Base-by-base conservation (phyloP, 139 green algal genomes). In the Chlamydomonas incerta region DNA sequence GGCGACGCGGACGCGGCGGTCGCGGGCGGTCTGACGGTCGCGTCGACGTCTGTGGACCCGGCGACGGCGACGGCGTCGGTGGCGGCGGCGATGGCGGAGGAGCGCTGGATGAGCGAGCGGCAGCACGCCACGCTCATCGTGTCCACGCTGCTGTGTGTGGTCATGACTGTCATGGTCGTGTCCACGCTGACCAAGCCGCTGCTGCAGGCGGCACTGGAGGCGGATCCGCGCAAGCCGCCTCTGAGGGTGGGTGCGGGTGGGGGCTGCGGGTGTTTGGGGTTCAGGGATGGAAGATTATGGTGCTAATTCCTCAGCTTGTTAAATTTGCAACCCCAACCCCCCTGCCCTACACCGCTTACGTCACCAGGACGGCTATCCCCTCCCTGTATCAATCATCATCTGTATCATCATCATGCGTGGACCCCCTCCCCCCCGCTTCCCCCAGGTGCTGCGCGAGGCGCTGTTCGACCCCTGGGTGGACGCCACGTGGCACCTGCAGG, bases 111-210 rank as follows among this genome's bases (percentile, higher is more conserved):
- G 29, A 72, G 85, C 24, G 90, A 93, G 74, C 73, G 66, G 3
- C 88, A 95, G 46, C 71, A 89, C 15, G 90, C 93, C 55, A 97
- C 95, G 5, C 86, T 97, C 10, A 96, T 97, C 72, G 92, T 89
- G 66, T 92, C 93, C 24, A 96, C 94, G 17, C 89, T 97, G 65
- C 66, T 94, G 31, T 83, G 95, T 21, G 94, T 97, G 58, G 85
- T 97, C 69, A 89, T 93, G 65, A 92, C 86, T 55, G 94, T 93
- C 41, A 71, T 96, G 6, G 79, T 86, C 41, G 90, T 96, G 66
- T 90, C 90, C 8, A 92, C 88, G 0, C 67, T 92, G 31, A 97
- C 95, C 23, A 94, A 95, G 88, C 91, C 95, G 8, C 85, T 97
- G 87, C 90, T 97, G 87, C 90, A 93, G 76, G 76, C 76, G 10